phyloP scores from a whole-genome alignment of 75 land plant genomes.

The Chamaecyparis obtusa region DNA sequence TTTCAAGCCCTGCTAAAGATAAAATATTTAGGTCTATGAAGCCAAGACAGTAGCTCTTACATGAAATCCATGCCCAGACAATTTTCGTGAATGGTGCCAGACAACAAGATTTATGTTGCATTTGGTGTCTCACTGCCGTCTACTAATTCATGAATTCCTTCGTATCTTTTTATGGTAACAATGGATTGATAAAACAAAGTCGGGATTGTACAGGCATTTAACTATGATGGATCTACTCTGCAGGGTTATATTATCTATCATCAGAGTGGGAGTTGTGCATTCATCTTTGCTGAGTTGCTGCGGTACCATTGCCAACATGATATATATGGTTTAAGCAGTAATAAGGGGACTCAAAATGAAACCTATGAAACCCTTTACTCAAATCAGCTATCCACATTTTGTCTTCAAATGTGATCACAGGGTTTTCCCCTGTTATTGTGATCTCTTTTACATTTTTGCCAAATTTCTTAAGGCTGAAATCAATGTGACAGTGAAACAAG shows the following conservation, averaged over 20 bases:
- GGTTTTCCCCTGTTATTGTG: background rate
- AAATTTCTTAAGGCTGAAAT: background rate
- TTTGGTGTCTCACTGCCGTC: background rate
- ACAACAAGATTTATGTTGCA: background rate
- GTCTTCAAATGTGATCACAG: background rate
- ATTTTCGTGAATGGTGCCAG: background rate
- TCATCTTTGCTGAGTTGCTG: background rate
- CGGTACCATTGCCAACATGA: background rate
- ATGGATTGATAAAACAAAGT: background rate
- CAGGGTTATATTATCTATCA: background rate
- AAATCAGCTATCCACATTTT: background rate
- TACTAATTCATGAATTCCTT: background rate
- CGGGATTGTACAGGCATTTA: background rate
- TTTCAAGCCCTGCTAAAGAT: background rate
- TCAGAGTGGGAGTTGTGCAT: background rate
- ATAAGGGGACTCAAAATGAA: background rate
- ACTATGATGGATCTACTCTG: background rate
- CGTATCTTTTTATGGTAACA: background rate
- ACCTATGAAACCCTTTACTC: background rate
- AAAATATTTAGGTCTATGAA: no score
- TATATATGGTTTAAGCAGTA: background rate
- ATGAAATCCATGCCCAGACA: background rate
- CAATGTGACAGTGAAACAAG: background rate
- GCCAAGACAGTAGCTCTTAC: background rate
- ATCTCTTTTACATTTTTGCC: background rate